Base-by-base conservation (phyloP, 768 basidiomycete genomes). In the Daedaleopsis sinensis region DNA sequence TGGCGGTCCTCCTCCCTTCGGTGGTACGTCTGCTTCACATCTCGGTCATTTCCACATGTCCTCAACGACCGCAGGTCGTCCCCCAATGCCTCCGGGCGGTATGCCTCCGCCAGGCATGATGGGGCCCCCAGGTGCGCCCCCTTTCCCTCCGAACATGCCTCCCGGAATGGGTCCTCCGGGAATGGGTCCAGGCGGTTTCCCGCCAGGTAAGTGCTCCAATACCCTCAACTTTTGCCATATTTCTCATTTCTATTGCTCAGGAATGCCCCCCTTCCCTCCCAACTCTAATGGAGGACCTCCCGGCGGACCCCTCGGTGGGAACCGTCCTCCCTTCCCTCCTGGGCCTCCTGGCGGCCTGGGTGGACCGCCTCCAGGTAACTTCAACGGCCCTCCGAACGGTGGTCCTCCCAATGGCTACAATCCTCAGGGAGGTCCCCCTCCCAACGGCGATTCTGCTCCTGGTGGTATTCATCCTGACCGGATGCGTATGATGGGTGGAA, bases 401-500 rank as follows among this genome's bases (percentile, higher is more conserved):
- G 51, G 42, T 47, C 58, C 66, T 37, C 52, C 65, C 42, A 62
- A 57, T 23, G 66, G 64, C 5, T 59, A 53, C 27, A 61, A 61
- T 39, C 68, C 65, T 27, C 71, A 71, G 49, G 73, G 72, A 9
- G 72, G 72, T 18, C 76, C 76, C 18, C 68, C 67, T 21, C 73
- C 71, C 59, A 76, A 73, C 67, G 74, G 72, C 63, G 62, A 67
- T 58, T 71, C 68, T 27, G 69, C 70, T n/a, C 86, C 88, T 46
- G 85, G 80, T n/a, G 82, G 81, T n/a, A 93, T 94, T 65, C 92
- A 94, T 72, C 92, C 92, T 11, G 92, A 94, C 74, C 83, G 92
- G 60, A 67, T 91, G 73, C 81, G 90, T 60, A 93, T 94, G 91
- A 85, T 94, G 87, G 81, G 73, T 55, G 70, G 71, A 53, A 69